Evolutionary conservation across 192 early-diverging fungal genomes (phyloP), one percentile per base, ranked within the genome.

Genomic region (Geranomyces michiganensis): DNA sequence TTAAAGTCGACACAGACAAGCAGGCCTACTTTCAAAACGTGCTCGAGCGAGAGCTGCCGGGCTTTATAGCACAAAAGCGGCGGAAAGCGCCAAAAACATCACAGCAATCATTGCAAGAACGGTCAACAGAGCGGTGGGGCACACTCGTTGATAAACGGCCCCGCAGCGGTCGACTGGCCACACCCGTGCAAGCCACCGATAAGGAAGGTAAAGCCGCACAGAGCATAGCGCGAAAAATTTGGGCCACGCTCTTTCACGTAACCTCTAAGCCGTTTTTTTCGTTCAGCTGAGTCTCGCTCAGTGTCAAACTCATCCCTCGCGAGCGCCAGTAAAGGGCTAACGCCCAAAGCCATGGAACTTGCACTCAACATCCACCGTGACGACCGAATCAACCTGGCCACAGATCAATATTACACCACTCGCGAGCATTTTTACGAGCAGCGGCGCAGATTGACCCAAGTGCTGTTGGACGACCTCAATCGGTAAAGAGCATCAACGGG

Each of bases 391-490:
- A 70, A 58, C 19, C 73, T 77, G 32, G 72, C 78, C 17, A 83
- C 77, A 19, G 78, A 83, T 29, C 68, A 76, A 70, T 85, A 80
- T 71, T 83, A 84, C 67, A 56, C 58, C 0, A 77, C 77, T 7
- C 71, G 84, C 24, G 74, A 85, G 29, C 70, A 80, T 27, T 83
- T 82, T 62, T 85, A 81, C 62, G 81, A 85, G 46, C 78, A 83
- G 62, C 58, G 74, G 45, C 51, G 65, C 22, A 65, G 82, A 32
- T 47, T 83, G 47, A 79, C 71, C 12, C 80, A 85, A 46, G 29
- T 80, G 21, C 70, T 85, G 6, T 29, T 49, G 33, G 84, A 85
- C 43, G 84, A 85, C 24, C 71, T 85, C 22, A 70, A 76, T 51
- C 13, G 82, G 76, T 79, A 55, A 24, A 44, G 21, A 41, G 31